Evolutionary conservation across 805 yeast genomes (phyloP).

Genomic region (Lipomyces yamadae): DNA sequence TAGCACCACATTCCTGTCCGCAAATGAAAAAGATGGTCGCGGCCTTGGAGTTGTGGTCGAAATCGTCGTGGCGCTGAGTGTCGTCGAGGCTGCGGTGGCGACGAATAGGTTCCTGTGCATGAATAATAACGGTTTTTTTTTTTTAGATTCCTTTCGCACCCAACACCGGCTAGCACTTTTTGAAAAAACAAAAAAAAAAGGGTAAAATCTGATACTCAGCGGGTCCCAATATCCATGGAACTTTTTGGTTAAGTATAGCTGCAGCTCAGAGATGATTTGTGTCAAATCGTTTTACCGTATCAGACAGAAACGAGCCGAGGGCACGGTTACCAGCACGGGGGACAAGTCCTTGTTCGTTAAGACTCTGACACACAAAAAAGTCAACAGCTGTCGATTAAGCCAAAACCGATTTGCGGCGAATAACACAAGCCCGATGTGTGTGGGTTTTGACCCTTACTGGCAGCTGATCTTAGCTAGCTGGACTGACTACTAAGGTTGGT

Average conservation of each 20-base stretch:
- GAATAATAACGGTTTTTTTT: neutral
- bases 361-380: no score
- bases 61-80: neutral
- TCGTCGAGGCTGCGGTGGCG: neutral
- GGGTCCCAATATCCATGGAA: neutral
- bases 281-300: no score
- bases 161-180: neutral
- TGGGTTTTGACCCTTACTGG: no score
- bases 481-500: no score
- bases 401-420: no score
- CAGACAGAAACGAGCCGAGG: no score
- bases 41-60: neutral
- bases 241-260: neutral
- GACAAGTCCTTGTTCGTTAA: no score
- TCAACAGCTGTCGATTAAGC: no score
- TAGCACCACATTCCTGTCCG: slow-evolving; percentile 2
- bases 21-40: neutral
- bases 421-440: no score
- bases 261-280: no score
- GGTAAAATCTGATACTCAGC: neutral
- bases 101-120: neutral
- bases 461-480: no score
- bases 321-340: no score
- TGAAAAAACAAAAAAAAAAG: neutral
- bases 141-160: neutral